phyloP scores from a whole-genome alignment of 202 grass and related monocot genomes.

The Panicum virgatum region DNA sequence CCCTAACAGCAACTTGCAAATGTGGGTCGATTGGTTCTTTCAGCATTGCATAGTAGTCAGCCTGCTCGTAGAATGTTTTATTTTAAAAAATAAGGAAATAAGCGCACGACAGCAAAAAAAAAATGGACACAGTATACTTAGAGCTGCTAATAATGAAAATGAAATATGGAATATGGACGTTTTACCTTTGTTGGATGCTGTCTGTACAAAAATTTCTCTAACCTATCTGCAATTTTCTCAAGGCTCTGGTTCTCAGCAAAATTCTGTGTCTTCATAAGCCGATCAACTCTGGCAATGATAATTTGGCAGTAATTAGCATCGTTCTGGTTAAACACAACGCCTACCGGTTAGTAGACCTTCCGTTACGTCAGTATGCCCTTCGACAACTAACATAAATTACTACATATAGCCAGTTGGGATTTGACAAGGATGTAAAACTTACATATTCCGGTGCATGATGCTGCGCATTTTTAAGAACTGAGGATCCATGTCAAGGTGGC shows the following conservation, averaged over 20 bases:
- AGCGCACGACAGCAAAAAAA: not conserved
- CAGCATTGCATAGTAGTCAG: conserved; percentile 48
- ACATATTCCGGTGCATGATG: conserved; percentile 42
- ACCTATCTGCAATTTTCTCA: not conserved
- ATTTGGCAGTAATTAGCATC: conserved; percentile 17
- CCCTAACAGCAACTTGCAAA: conserved; percentile 33
- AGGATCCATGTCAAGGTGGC: conserved; percentile 27
- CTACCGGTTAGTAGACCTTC: not conserved
- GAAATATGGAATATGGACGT: not conserved
- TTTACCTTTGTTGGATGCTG: conserved; percentile 36
- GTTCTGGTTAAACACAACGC: conserved; percentile 4
- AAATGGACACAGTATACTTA: conserved; percentile 5
- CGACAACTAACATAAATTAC: conserved; percentile 14
- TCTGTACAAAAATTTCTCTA: conserved; percentile 44
- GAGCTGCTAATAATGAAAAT: conserved; percentile 28
- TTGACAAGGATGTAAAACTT: conserved; percentile 23
- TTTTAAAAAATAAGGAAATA: conserved; percentile 4
- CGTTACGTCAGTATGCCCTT: not conserved
- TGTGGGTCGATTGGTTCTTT: conserved; percentile 17
- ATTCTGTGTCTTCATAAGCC: not conserved
- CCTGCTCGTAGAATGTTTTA: conserved; percentile 45
- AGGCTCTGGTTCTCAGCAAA: not conserved
- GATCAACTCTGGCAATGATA: conserved; percentile 39
- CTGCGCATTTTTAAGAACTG: conserved; percentile 29
- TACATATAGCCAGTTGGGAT: not conserved